These are phyloP conservation scores for Saksenaea oblongispora DNA, from an alignment of 371 early-diverging fungal species.

Conservation along the genomic window DNA sequence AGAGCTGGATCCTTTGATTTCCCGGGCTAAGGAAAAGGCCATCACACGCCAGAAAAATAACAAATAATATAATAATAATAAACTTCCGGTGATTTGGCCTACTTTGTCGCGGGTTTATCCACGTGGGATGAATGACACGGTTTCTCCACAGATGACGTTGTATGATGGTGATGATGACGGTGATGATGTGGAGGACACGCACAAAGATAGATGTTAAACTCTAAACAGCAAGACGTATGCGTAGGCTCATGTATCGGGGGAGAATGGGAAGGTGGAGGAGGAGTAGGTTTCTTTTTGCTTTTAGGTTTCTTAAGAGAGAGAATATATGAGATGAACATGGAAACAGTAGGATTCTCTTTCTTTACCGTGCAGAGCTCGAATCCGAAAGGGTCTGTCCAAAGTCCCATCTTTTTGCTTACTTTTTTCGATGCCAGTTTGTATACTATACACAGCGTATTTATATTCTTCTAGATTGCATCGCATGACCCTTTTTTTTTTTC, in stretches of 20 bases:
- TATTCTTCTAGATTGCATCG: background rate
- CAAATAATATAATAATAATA: background rate
- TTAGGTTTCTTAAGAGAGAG: too few relatives aligned
- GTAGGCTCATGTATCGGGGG: too few relatives aligned
- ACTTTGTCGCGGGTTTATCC: background rate
- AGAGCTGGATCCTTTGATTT: conserved; percentile 51
- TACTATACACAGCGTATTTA: too few relatives aligned
- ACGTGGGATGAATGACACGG: background rate
- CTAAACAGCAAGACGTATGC: too few relatives aligned
- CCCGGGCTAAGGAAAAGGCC: conserved; percentile 55
- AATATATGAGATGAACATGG: background rate
- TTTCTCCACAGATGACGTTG: background rate
- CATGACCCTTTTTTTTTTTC: background rate
- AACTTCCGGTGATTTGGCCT: background rate
- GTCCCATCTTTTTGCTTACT: background rate
- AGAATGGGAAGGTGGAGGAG: too few relatives aligned
- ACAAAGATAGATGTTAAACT: too few relatives aligned
- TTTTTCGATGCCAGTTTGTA: too few relatives aligned
- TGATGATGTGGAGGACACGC: too few relatives aligned
- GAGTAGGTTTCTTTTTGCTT: too few relatives aligned
- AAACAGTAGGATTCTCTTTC: background rate
- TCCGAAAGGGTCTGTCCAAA: background rate
- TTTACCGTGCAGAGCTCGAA: background rate
- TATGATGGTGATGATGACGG: too few relatives aligned
- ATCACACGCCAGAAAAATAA: conserved; percentile 13